A percentile compares a stretch with the other conserved stretches of the same genome.
Evolutionary conservation across 75 land plant genomes (phyloP).

Genomic region (Selaginella tamariscina): DNA sequence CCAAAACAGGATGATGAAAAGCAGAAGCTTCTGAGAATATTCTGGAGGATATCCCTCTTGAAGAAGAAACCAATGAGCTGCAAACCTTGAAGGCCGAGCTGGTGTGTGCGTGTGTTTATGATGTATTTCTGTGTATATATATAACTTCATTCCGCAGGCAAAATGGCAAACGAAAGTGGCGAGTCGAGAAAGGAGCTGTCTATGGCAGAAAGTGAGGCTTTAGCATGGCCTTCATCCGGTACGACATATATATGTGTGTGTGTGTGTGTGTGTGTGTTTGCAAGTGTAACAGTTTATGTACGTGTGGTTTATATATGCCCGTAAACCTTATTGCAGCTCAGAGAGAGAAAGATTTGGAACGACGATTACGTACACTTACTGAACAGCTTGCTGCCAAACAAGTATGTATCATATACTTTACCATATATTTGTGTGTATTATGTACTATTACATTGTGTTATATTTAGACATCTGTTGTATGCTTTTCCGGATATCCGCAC

Average conservation of each 20-base stretch:
- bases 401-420: neutral
- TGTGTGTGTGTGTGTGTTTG: no score
- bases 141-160: neutral
- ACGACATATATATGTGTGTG: neutral
- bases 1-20: neutral
- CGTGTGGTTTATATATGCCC: no score
- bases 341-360: slow-evolving; percentile 11
- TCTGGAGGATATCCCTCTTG: neutral
- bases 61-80: neutral
- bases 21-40: neutral
- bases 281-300: no score
- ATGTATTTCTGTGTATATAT: neutral
- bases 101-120: neutral
- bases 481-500: no score
- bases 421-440: no score
- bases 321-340: no score
- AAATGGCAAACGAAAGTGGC: neutral
- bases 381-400: slow-evolving; percentile 4
- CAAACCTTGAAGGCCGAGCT: neutral
- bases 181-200: slow-evolving; percentile 1
- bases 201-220: neutral
- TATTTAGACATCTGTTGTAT: no score
- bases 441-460: no score
- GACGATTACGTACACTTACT: slow-evolving; percentile 7
- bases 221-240: slow-evolving; percentile 7